A percentile compares a stretch with the other conserved stretches of the same genome.
phyloP scores from a whole-genome alignment of 805 yeast genomes.

The Lipomyces starkeyi region DNA sequence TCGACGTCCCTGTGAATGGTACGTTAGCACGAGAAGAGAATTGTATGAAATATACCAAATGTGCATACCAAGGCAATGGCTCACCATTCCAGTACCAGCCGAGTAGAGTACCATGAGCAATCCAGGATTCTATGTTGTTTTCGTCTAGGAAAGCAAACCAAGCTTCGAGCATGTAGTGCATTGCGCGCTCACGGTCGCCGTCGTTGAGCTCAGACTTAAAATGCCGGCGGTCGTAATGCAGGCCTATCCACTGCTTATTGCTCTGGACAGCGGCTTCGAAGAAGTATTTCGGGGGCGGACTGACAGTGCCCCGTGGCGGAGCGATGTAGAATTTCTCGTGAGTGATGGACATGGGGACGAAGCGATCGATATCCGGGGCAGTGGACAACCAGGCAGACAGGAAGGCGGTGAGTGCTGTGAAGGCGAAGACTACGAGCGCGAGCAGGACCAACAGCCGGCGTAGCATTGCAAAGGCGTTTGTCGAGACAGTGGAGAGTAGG shows the following conservation, averaged over 20 bases:
- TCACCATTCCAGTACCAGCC: conserved; percentile 60
- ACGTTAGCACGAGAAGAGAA: background rate
- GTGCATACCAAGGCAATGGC: conserved; percentile 55
- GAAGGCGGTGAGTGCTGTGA: conserved; percentile 23
- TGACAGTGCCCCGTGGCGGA: conserved; percentile 21
- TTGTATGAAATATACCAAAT: background rate
- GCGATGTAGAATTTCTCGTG: conserved; percentile 38
- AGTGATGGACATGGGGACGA: conserved; percentile 32
- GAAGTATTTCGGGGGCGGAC: conserved; percentile 36
- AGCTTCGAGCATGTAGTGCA: conserved; percentile 55
- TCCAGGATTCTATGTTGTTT: conserved; percentile 54
- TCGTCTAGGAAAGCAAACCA: conserved; percentile 55
- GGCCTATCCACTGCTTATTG: conserved; percentile 36
- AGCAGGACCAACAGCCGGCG: conserved; percentile 24
- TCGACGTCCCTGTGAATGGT: conserved; percentile 48
- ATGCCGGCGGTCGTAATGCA: conserved; percentile 69
- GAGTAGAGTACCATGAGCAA: conserved; percentile 56
- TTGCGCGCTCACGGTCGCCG: conserved; percentile 51
- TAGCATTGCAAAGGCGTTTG: conserved; percentile 14
- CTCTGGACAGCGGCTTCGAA: conserved; percentile 30
- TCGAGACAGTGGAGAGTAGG: background rate
- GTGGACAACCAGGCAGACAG: conserved; percentile 9
- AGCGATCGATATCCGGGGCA: conserved; percentile 9
- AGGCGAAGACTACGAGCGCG: conserved; percentile 19
- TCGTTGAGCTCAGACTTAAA: conserved; percentile 54